Base-by-base conservation (phyloP, 495 filamentous ascomycete genomes). In the Lasiosphaeris hirsuta region DNA sequence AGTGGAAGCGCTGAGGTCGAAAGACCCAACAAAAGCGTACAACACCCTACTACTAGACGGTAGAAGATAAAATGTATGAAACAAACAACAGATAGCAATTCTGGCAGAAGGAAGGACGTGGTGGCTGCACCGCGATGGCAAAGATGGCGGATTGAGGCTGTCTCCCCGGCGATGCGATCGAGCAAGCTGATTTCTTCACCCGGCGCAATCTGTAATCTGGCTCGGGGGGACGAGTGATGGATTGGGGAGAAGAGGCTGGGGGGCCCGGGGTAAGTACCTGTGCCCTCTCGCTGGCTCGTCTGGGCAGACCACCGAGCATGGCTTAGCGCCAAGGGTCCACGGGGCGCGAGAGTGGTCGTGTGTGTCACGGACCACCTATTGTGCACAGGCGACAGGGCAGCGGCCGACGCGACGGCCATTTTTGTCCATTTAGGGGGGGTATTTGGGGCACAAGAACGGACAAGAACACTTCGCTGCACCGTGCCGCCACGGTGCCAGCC, bases 171-270 rank as follows among this genome's bases (percentile, higher is more conserved):
- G 59, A 65, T 68, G 59, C 57, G 63, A 60, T 66, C 51, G 51
- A 55, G 43, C 49, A 40, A 44, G 42, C 43, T 57, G 51, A 33
- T 57, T 57, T 58, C 46, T 34, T 60, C 46, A 55, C 35, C 44
- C 49, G 30, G 59, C 63, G 64, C 63, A 62, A 69, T 57, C 56
- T 57, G 61, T 49, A 58, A 60, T 48, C 56, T 57, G 52, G 23
- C 36, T 62, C 62, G 54, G 55, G 54, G 60, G 50, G 56, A 47
- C 19, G 57, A 54, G 57, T 51, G 64, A 60, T 52, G 63, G 64
- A 62, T 64, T 65, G 47, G 61, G 59, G 58, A 48, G 53, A 63
- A 51, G 56, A 62, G 59, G 47, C 61, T 57, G 65, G 68, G 59
- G 66, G 64, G 37, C 48, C 66, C 41, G 56, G 56, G 57, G 61